These are phyloP conservation scores for Sugiyamaella novakii DNA, from an alignment of 1,139 yeast genomes.

Conservation along the genomic window DNA sequence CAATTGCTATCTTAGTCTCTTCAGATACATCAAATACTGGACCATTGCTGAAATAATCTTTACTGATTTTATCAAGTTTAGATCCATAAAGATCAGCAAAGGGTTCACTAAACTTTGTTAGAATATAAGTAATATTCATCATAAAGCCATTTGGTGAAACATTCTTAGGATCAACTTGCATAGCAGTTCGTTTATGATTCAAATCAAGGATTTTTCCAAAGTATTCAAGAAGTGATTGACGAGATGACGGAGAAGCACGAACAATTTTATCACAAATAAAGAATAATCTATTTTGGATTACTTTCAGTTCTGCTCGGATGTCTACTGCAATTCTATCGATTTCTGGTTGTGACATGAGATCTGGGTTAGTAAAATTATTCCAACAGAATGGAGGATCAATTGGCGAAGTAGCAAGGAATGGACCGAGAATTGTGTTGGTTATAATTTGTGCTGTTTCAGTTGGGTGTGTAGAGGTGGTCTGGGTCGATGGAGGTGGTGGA, in stretches of 20 bases:
- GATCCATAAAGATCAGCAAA: constrained; percentile 62
- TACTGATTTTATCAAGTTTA: constrained; percentile 77
- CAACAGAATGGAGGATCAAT: constrained; percentile 39
- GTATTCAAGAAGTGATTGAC: constrained; percentile 64
- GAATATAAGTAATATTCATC: constrained; percentile 69
- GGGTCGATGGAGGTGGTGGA: constrained; percentile 1
- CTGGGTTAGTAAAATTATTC: constrained; percentile 35
- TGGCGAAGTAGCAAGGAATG: constrained; percentile 76
- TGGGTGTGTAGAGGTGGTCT: constrained; percentile 31
- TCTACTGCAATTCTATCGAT: constrained; percentile 32
- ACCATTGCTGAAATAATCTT: constrained; percentile 56
- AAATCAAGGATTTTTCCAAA: constrained; percentile 71
- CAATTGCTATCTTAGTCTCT: constrained; percentile 82
- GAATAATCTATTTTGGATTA: constrained; percentile 50
- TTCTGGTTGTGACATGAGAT: constrained; percentile 30
- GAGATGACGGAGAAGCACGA: constrained; percentile 69
- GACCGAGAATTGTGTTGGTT: constrained; percentile 68
- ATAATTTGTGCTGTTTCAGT: constrained; percentile 55
- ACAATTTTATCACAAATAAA: constrained; percentile 70
- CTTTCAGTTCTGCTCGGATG: constrained; percentile 37
- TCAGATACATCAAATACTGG: constrained; percentile 64
- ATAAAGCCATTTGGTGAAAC: constrained; percentile 81
- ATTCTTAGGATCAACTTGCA: constrained; percentile 70
- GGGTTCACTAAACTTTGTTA: constrained; percentile 77
- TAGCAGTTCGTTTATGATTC: constrained; percentile 86